Base-by-base conservation (phyloP, 192 early-diverging fungal genomes). In the Coemansia sp. region DNA sequence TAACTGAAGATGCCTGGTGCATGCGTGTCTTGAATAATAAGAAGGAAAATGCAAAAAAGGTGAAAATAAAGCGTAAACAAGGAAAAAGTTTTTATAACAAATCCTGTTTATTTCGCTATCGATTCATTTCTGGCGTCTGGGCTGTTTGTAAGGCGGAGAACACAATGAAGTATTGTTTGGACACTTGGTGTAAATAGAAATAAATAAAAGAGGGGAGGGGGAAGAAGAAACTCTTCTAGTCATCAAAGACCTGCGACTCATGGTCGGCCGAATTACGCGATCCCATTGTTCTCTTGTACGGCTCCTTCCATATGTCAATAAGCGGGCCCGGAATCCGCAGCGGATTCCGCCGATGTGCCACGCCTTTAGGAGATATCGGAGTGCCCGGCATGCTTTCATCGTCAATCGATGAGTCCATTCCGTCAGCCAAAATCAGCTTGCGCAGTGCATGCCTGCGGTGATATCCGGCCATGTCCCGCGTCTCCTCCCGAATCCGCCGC, bases 261-360 rank as follows among this genome's bases (percentile, higher is more conserved):
- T 63, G 49, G 21, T 52, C 69, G 14, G 50, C 59, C 11, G 44
- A 41, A 6, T 53, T 53, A 21, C 48, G 30, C 3, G 43, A 15
- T 6, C 14, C 54, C 3, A 23, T 14, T n/a, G 45, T 1, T 54
- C 65, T 71, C 43, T 65, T 71, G 57, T 64, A 71, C 14, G 65
- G 72, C 65, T 57, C 57, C 53, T 56, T 75, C 72, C 72, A 75
- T 9, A 75, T 75, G 39, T 75, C 72, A 6, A 75, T 50, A 26
- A 75, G 55, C 30, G 72, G 65, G 5, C 61, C 65, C 39, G 72
- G 72, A 26, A 75, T 64, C 48, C 53, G 59, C 12, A 75, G 49
- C 10, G 72, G 68, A 19, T 70, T 70, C 19, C 68, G 54, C 10
- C 68, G 41, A 16, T 59, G 57, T 51, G 58, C 56, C 2, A 26